Evolutionary conservation across 2,329 filamentous ascomycete species (phyloP).

Genomic region (Mycocentrospora acerina): DNA sequence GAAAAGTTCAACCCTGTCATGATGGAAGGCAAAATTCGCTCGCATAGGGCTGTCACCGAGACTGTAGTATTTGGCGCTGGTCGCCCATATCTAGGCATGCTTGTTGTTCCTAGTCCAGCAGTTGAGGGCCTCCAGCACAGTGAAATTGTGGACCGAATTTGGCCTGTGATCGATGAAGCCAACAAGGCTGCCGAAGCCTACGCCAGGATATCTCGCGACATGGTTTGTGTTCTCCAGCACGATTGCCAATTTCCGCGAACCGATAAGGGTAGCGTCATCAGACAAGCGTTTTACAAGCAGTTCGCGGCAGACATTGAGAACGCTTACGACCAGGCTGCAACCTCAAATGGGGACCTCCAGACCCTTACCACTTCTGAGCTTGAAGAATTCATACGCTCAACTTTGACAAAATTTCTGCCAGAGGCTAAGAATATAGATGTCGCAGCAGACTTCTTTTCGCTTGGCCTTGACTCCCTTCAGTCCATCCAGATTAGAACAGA

Average conservation of each 20-base stretch:
- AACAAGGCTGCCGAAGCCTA: constrained; percentile 55
- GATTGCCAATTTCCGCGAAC: constrained; percentile 54
- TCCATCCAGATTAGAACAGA: constrained; percentile 57
- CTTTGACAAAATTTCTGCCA: constrained; percentile 15
- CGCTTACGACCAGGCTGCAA: constrained; percentile 39
- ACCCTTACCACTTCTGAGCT: constrained; percentile 28
- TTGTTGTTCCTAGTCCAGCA: constrained; percentile 55
- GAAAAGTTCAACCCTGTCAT: constrained; percentile 53
- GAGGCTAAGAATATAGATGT: constrained; percentile 8
- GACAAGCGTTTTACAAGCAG: constrained; percentile 53
- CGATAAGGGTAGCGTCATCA: constrained; percentile 60
- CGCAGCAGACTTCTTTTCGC: constrained; percentile 60
- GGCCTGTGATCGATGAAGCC: constrained; percentile 52
- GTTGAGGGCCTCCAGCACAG: constrained; percentile 44
- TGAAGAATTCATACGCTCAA: constrained; percentile 24
- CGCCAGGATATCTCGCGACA: constrained; percentile 55
- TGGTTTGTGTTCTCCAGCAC: constrained; percentile 52
- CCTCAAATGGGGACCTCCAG: constrained; percentile 11
- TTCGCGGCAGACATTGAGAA: constrained; percentile 52
- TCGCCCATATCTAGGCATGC: constrained; percentile 53
- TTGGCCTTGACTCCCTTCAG: constrained; percentile 61
- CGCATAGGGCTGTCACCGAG: constrained; percentile 56
- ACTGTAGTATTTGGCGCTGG: constrained; percentile 60
- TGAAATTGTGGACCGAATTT: constrained; percentile 52
- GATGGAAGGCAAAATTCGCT: constrained; percentile 57